Evolutionary conservation across 805 yeast species (phyloP).

Genomic region (Scheffersomyces ergatensis): DNA sequence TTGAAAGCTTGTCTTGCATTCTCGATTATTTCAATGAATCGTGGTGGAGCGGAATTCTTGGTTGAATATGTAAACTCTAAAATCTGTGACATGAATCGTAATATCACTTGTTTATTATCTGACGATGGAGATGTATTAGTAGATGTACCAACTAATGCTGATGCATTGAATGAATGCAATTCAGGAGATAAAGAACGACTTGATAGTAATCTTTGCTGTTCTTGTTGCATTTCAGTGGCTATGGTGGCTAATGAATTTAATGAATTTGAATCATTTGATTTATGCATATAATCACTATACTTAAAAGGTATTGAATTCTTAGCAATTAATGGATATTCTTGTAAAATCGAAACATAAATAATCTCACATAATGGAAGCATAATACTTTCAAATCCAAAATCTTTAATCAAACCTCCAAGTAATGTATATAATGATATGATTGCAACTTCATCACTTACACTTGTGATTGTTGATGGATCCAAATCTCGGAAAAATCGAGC

Average conservation of each 20-base stretch:
- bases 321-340: constrained; percentile 66
- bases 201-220: not conserved
- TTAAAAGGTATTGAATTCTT: constrained; percentile 32
- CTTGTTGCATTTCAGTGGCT: constrained; percentile 14
- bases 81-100: constrained; percentile 51
- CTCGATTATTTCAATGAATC: constrained; percentile 70
- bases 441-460: constrained; percentile 47
- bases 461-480: constrained; percentile 35
- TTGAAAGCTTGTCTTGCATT: constrained; percentile 74
- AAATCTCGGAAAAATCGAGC: constrained; percentile 46
- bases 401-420: constrained; percentile 70
- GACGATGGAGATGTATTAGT: constrained; percentile 30
- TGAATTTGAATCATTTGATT: constrained; percentile 10
- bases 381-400: constrained; percentile 76
- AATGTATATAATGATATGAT: constrained; percentile 54
- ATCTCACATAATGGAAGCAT: constrained; percentile 66
- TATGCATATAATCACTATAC: constrained; percentile 3
- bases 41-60: constrained; percentile 73
- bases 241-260: constrained; percentile 34
- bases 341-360: constrained; percentile 56
- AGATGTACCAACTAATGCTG: constrained; percentile 12
- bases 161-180: not conserved
- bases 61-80: constrained; percentile 68
- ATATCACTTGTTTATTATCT: constrained; percentile 27
- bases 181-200: not conserved